Evolutionary conservation across 495 filamentous ascomycete genomes (phyloP).

Genomic region (Ascodesmis nigricans): DNA sequence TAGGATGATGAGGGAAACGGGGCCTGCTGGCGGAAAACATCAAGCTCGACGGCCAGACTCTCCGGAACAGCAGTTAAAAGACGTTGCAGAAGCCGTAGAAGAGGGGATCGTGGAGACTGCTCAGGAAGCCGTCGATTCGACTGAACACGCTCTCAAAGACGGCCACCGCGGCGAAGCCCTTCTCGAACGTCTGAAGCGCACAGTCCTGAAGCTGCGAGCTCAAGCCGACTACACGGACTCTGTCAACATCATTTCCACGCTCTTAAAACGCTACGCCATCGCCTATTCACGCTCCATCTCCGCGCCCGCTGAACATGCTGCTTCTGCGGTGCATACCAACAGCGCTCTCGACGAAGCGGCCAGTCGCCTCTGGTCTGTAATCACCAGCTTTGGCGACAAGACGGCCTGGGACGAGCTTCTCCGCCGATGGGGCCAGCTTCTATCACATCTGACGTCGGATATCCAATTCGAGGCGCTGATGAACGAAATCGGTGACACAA

Average conservation of each 20-base stretch:
- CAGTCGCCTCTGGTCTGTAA: conserved; percentile 50
- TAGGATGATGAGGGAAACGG: too few species aligned
- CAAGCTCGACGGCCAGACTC: too few species aligned
- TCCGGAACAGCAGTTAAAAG: too few species aligned
- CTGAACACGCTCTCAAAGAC: conserved; percentile 43
- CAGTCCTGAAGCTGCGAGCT: conserved; percentile 50
- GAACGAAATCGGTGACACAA: conserved; percentile 41
- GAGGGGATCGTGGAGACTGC: conserved; percentile 44
- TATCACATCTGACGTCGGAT: conserved; percentile 53
- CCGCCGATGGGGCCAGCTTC: conserved; percentile 38
- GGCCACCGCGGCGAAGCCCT: conserved; percentile 46
- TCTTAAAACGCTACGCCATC: conserved; percentile 58
- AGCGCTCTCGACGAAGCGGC: conserved; percentile 52
- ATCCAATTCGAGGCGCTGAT: conserved; percentile 65
- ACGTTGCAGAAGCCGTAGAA: conserved; percentile 40
- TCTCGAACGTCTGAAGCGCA: conserved; percentile 48
- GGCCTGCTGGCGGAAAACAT: too few species aligned
- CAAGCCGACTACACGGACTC: conserved; percentile 67
- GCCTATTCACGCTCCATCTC: conserved; percentile 51
- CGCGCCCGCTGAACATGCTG: conserved; percentile 34
- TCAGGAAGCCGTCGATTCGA: conserved; percentile 39
- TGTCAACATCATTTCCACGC: conserved; percentile 48
- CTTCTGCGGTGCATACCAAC: conserved; percentile 35
- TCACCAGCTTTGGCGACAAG: conserved; percentile 55
- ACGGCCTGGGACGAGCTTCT: conserved; percentile 57